Percentiles rank a stretch among this genome's conserved stretches.
phyloP scores from a whole-genome alignment of 371 early-diverging fungal genomes.

The Dinochytrium kinnereticum region DNA sequence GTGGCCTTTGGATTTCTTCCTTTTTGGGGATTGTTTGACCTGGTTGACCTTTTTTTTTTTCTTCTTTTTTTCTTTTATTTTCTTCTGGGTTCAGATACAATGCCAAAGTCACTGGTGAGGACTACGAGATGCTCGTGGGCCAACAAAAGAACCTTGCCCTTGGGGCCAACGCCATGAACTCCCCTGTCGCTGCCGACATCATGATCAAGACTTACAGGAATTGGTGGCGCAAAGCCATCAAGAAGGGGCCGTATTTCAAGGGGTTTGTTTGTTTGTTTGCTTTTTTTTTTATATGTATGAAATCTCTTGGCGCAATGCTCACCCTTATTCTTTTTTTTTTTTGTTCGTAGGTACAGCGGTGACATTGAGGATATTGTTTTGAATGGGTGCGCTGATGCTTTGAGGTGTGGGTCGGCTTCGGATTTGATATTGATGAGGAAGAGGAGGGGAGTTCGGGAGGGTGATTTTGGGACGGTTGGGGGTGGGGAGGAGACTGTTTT shows the following conservation, averaged over 20 bases:
- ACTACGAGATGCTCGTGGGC: slow-evolving; percentile 40
- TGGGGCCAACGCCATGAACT: slow-evolving; percentile 45
- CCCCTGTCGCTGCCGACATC: slow-evolving; percentile 40
- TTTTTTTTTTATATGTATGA: background rate
- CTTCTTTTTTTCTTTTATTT: background rate
- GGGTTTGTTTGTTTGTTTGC: slow-evolving; percentile 20
- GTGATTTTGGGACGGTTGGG: no score
- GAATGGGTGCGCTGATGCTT: slow-evolving; percentile 20
- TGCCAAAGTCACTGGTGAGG: slow-evolving; percentile 36
- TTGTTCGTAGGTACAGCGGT: slow-evolving; percentile 21
- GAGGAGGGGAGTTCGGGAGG: background rate
- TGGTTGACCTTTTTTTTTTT: slow-evolving; percentile 1
- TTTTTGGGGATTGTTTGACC: no score
- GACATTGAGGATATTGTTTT: slow-evolving; percentile 41
- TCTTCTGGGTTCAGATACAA: background rate
- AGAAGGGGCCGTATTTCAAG: slow-evolving; percentile 23
- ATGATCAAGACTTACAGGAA: slow-evolving; percentile 42
- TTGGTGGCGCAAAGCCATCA: slow-evolving; percentile 43
- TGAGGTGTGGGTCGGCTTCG: no score
- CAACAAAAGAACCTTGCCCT: slow-evolving; percentile 41
- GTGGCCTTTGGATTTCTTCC: no score
- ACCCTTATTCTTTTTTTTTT: background rate
- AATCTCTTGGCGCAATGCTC: background rate
- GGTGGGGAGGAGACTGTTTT: no score
- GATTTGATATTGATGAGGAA: background rate